phyloP scores from a whole-genome alignment of 78 protist genomes.

The Dictyostelium firmibasis region DNA sequence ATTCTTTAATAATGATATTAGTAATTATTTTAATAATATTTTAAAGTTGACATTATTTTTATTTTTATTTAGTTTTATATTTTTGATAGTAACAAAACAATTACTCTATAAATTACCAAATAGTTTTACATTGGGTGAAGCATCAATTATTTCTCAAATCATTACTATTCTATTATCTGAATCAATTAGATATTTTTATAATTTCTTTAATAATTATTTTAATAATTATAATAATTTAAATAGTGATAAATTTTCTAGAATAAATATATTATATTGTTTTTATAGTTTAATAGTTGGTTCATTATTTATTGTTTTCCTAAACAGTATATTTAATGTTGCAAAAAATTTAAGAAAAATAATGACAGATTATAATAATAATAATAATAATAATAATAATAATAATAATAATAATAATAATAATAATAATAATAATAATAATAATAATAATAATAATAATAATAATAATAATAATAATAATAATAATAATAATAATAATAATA shows the following conservation, averaged over 20 bases:
- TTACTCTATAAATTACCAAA: not conserved
- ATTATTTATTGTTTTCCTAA: not conserved
- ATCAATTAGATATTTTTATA: not conserved
- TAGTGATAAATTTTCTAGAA: not conserved
- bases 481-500: not conserved
- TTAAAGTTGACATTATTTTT: not conserved
- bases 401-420: too few species aligned
- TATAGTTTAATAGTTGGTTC: conserved; percentile 13
- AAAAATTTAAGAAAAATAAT: not conserved
- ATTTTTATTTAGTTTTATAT: not conserved
- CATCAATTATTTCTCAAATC: conserved; percentile 32
- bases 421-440: too few species aligned
- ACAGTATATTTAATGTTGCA: not conserved
- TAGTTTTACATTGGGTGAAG: conserved; percentile 63
- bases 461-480: not conserved
- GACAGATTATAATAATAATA: not conserved
- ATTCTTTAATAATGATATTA: not conserved
- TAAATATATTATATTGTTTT: not conserved
- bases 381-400: too few species aligned
- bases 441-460: not conserved
- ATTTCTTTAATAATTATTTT: not conserved
- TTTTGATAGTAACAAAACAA: not conserved
- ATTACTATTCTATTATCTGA: not conserved
- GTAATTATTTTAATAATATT: not conserved
- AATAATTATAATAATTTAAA: not conserved